A percentile compares a stretch with the other conserved stretches of the same genome.
These are phyloP conservation scores for Herpetomonas muscarum DNA, from an alignment of 208 protist genomes.

Conservation along the genomic window DNA sequence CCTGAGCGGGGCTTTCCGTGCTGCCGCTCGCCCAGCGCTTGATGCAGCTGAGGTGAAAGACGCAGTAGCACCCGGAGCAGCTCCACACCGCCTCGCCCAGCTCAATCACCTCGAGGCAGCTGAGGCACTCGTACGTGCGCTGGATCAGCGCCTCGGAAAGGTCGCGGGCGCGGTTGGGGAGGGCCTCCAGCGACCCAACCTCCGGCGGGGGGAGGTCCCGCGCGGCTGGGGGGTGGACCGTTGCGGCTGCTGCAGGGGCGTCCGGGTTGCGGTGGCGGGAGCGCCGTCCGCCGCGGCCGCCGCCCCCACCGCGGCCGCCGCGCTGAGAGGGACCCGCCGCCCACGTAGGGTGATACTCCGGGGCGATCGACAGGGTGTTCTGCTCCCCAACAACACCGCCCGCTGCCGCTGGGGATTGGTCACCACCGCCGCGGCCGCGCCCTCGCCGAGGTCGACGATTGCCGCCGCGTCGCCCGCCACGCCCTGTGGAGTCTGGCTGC, in stretches of 20 bases:
- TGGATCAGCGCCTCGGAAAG: constrained; percentile 13
- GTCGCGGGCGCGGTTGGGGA: neutral
- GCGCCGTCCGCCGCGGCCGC: neutral
- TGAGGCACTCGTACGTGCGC: constrained; percentile 59
- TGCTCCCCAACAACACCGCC: too few relatives aligned
- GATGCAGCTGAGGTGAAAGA: constrained; percentile 74
- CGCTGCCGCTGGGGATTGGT: too few relatives aligned
- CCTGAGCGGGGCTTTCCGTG: neutral
- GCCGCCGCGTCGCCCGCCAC: too few relatives aligned
- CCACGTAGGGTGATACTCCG: too few relatives aligned
- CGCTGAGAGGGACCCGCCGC: too few relatives aligned
- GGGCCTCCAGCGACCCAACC: neutral
- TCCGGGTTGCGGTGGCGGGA: neutral
- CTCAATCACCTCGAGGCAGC: constrained; percentile 54
- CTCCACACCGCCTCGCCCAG: constrained; percentile 48
- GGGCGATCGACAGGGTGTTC: too few relatives aligned
- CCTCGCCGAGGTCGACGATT: neutral
- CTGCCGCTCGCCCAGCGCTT: constrained; percentile 40
- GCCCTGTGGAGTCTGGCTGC: too few relatives aligned
- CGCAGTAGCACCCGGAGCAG: constrained; percentile 50
- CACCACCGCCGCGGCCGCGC: neutral
- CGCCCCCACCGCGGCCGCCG: neutral
- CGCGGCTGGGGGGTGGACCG: neutral
- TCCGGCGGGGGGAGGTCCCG: neutral
- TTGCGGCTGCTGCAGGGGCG: neutral